A percentile compares a stretch with the other conserved stretches of the same genome.
These are phyloP conservation scores for Thymus quinquecostatus DNA, from an alignment of 257 asterid species.

Conservation along the genomic window DNA sequence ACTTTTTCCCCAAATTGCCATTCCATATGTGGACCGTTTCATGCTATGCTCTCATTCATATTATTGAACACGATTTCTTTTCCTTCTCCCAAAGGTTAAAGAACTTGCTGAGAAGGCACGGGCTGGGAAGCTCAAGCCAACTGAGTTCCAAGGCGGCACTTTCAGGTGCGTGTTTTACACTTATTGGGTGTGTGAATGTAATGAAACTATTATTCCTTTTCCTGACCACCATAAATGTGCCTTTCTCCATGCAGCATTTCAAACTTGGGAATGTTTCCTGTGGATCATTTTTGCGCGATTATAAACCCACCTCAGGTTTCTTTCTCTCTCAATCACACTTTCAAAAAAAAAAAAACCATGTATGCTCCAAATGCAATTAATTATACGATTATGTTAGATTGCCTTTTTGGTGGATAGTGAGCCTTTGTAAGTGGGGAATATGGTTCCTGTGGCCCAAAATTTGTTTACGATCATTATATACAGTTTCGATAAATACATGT, in stretches of 20 bases:
- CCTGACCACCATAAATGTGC: slow-evolving; percentile 27
- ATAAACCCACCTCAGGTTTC: slow-evolving; percentile 97
- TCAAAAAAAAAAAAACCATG: too few relatives aligned
- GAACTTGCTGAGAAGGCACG: slow-evolving; percentile 99
- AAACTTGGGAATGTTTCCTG: slow-evolving; percentile 99
- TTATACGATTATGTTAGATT: not conserved
- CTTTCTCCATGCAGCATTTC: slow-evolving; percentile 73
- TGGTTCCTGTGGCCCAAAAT: slow-evolving; percentile 13
- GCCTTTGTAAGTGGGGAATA: not conserved
- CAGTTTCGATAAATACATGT: not conserved
- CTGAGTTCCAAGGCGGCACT: slow-evolving; percentile 99
- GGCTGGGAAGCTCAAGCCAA: slow-evolving; percentile 87
- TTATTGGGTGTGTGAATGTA: slow-evolving; percentile 18
- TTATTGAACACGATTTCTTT: not conserved
- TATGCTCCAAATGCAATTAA: not conserved
- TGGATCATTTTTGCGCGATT: slow-evolving; percentile 93
- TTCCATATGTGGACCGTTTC: slow-evolving; percentile 15
- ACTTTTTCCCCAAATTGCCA: slow-evolving; percentile 1
- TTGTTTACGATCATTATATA: not conserved
- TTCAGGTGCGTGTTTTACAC: slow-evolving; percentile 67
- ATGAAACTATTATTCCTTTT: slow-evolving; percentile 16
- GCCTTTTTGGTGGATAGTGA: slow-evolving; percentile 5
- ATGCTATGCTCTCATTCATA: slow-evolving; percentile 15
- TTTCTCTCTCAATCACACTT: slow-evolving; percentile 22
- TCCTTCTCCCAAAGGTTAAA: slow-evolving; percentile 62